Evolutionary conservation across 1,284 basidiomycete genomes (phyloP).

Genomic region (Cryptococcus sp.): DNA sequence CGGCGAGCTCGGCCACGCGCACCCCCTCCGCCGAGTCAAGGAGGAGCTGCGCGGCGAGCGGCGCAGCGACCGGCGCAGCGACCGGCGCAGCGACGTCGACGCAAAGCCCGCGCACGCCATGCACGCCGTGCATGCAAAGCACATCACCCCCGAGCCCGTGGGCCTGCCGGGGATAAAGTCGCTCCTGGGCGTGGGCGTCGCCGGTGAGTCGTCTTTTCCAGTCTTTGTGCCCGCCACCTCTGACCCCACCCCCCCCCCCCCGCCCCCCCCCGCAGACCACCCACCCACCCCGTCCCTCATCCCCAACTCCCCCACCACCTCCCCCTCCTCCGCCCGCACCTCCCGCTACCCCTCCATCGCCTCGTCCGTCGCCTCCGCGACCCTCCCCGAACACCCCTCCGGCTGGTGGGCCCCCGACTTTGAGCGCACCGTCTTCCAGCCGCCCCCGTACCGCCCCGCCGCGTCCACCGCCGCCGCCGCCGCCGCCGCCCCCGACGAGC

Average conservation of each 20-base stretch:
- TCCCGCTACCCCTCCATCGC: conserved; percentile 43
- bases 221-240: neutral
- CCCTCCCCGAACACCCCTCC: conserved; percentile 16
- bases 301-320: conserved; percentile 34
- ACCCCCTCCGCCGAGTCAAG: conserved; percentile 36
- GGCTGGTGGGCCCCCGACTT: conserved; percentile 46
- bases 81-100: neutral
- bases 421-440: conserved; percentile 14
- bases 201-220: conserved; percentile 14
- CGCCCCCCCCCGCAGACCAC: conserved; percentile 22
- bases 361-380: conserved; percentile 19
- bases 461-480: conserved; percentile 17
- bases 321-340: conserved; percentile 35
- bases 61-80: conserved; percentile 16
- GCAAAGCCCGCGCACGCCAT: neutral
- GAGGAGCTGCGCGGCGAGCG: conserved; percentile 27
- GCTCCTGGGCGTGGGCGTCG: conserved; percentile 23
- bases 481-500: conserved; percentile 26
- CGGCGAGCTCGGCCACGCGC: conserved; percentile 37
- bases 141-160: conserved; percentile 8
- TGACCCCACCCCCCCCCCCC: conserved; percentile 20
- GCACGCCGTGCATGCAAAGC: neutral
- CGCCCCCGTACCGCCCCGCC: neutral
- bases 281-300: conserved; percentile 31
- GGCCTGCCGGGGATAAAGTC: conserved; percentile 40